Base-by-base conservation (phyloP, 2,329 filamentous ascomycete genomes). In the Beauveria varroae region DNA sequence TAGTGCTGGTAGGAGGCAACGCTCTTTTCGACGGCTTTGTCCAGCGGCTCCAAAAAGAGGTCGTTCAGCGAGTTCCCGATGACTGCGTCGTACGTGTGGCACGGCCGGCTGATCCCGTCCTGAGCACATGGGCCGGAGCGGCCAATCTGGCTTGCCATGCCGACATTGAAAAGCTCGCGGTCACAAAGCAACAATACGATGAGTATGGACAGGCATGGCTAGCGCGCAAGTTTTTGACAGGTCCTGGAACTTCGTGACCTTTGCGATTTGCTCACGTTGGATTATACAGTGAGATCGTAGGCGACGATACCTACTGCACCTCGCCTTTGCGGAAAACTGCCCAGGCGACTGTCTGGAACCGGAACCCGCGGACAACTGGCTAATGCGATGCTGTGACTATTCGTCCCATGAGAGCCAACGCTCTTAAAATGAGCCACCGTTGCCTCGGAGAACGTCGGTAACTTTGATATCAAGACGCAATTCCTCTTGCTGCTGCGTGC, bases 151-250 rank as follows among this genome's bases (percentile, higher is more conserved):
- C 91, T 1, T 83, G 77, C 56, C 86, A 93, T 67, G 79, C 80
- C 47, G 81, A 89, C 44, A 78, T 96, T 57, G 81, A 86, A 63
- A 81, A 81, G 54, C 74, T 92, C 14, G 82, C 86, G 2, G 89
- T 97, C n/a, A 95, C 90, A 0, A 91, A 90, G 71, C 83, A 89
- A 64, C 91, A 99, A 70, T 99, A 99, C 72, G 86, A 95, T 57
- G 95, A 99, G 73, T 76, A 92, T 69, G 95, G 95, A 9, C 84
- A 83, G 60, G 78, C 77, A 1, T 93, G 90, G 90, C 81, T 90
- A 26, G 85, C 85, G 30, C 86, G 85, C 68, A 90, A 84, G 69
- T 95, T 96, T 71, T 78, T 78, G 0, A 66, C 70, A 9, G 77
- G 77, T 0, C 63, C 75, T 18, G 69, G 61, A 24, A 28, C 43